Evolutionary conservation across 2,329 filamentous ascomycete genomes (phyloP), one percentile per base, ranked within the genome.

Genomic region (Clonostachys chloroleuca): DNA sequence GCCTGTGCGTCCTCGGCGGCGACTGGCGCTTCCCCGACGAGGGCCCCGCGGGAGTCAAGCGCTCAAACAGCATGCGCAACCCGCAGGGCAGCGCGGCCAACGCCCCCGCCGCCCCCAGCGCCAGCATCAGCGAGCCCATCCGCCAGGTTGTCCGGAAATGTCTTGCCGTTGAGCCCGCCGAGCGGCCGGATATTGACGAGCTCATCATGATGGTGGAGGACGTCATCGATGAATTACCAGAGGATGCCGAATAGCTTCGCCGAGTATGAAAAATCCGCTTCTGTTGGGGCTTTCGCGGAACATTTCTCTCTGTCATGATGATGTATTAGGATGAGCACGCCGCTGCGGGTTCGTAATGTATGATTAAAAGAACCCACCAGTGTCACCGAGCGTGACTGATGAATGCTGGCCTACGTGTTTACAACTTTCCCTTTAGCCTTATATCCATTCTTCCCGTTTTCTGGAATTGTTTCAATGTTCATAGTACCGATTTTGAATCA

Each of bases 11-110:
- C 16, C 73, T 96, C 14, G 89, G 91, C 50, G 94, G 92, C 37
- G 92, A 97, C 68, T 99, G 94, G 92, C 80, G 91, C 45, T 99
- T 97, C 67, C 94, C 94, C 0, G 92, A 96, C 57, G 92, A 96
- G 63, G 84, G 85, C 1, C 79, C 80, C 5, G 76, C 75, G 40
- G 80, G 80, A 37, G 65, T 69, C 48, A 73, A 69, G 59, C 68
- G 69, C 46, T 72, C 70, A 51, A 73, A 69, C 50, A 68, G 57
- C 52, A 68, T 69, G 48, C 63, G 55, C 56, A 62, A 57, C 54
- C 61, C 52, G 44, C 62, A 51, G 59, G 62, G 48, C 53, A 58
- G 10, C 50, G 51, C 17, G 7, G 49, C 60, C 45, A 52, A 45
- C 47, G 48, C 56, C 33, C 59, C 49, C 3, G 60, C 54, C 6